Conservation (phyloP, 495 filamentous ascomycete species). For the Hypoxylon lenormandii region DNA sequence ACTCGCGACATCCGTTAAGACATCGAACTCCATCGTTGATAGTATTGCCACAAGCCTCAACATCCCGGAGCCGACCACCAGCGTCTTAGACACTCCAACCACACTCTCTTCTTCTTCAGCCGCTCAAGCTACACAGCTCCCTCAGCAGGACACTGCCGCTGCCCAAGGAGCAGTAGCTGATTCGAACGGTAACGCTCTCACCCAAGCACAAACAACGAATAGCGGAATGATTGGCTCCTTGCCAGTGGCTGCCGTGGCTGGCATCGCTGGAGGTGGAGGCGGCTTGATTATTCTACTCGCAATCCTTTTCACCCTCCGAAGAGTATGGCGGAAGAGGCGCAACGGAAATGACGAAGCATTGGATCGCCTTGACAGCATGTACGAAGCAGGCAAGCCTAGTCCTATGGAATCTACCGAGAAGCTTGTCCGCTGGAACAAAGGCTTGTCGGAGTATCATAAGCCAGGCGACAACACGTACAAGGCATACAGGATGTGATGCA, state of each 20-base stretch:
- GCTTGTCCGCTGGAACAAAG: slow-evolving; percentile 49
- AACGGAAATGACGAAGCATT: slow-evolving; percentile 43
- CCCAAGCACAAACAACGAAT: slow-evolving; percentile 27
- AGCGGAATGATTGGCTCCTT: slow-evolving; percentile 37
- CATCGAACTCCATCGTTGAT: slow-evolving; percentile 40
- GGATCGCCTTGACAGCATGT: slow-evolving; percentile 42
- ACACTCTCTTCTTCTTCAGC: slow-evolving; percentile 13
- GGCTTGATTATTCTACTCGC: slow-evolving; percentile 34
- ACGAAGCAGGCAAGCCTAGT: slow-evolving; percentile 42
- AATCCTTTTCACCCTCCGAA: slow-evolving; percentile 38
- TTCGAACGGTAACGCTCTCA: slow-evolving; percentile 27
- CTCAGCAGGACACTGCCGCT: slow-evolving; percentile 25
- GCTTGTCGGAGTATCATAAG: slow-evolving; percentile 45
- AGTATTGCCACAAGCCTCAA: slow-evolving; percentile 42
- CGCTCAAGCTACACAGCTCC: slow-evolving; percentile 9
- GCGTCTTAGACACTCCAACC: slow-evolving; percentile 9
- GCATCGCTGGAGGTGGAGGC: slow-evolving; percentile 49
- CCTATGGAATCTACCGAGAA: slow-evolving; percentile 42
- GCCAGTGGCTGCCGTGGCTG: slow-evolving; percentile 45
- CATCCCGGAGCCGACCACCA: slow-evolving; percentile 36
- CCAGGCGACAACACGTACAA: slow-evolving; percentile 41
- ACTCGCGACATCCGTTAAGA: slow-evolving; percentile 38
- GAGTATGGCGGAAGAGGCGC: slow-evolving; percentile 48
- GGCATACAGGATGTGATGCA: slow-evolving; percentile 49
- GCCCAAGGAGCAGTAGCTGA: slow-evolving; percentile 19